phyloP scores from a whole-genome alignment of 176 grass and related monocot genomes.

The Raddia distichophylla region DNA sequence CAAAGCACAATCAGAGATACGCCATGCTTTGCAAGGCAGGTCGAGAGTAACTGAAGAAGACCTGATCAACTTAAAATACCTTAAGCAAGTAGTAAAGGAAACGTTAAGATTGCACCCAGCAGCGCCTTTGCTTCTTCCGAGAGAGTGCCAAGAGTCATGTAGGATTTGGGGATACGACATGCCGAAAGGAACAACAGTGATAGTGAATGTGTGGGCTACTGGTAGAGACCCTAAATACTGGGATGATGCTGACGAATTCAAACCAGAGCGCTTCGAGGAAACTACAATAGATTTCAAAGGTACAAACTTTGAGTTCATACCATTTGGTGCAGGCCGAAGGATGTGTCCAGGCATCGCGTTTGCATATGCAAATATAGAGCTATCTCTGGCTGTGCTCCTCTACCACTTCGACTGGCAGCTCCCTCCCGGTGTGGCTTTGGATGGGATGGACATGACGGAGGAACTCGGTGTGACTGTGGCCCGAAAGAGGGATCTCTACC shows the following conservation, averaged over 20 bases:
- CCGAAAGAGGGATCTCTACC: neutral
- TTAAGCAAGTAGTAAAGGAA: conserved; percentile 50
- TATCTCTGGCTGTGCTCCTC: conserved; percentile 5
- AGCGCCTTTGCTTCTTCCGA: conserved; percentile 2
- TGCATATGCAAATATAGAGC: conserved; percentile 2
- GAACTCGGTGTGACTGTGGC: neutral
- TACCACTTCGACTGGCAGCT: conserved; percentile 36
- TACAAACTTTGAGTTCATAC: conserved; percentile 39
- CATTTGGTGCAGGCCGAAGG: conserved; percentile 34
- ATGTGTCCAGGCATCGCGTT: conserved; percentile 38
- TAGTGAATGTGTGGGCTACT: conserved; percentile 53
- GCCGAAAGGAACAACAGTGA: conserved; percentile 9
- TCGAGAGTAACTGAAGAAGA: neutral
- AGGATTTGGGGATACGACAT: conserved; percentile 41
- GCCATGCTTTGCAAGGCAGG: neutral
- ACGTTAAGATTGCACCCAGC: conserved; percentile 36
- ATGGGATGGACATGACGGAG: conserved; percentile 30
- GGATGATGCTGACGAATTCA: neutral
- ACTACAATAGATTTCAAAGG: neutral
- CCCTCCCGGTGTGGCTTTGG: neutral
- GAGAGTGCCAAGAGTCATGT: conserved; percentile 13
- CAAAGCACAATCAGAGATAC: conserved; percentile 40
- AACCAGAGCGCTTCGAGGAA: conserved; percentile 23
- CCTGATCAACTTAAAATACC: neutral
- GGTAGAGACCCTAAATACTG: conserved; percentile 29